These are phyloP conservation scores for bread wheat (Triticum aestivum) DNA, from an alignment of 176 grass and related monocot genomes.

Conservation along the genomic window IWGSC_CS_RefSeq_v2.1 NC_057813.1:431978989-431979488, in stretches of 20 bases:
- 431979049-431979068: conserved; percentile 57
- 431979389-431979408: conserved; percentile 58
- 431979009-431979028: not conserved
- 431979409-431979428: conserved; percentile 73
- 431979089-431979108: conserved; percentile 66
- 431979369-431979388: conserved; percentile 62
- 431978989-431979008: not conserved
- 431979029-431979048: not conserved
- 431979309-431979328: not conserved
- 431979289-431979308: not conserved
- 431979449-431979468: conserved; percentile 60
- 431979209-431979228: conserved; percentile 76
- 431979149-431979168: conserved; percentile 76
- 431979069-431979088: conserved; percentile 59
- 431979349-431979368: conserved; percentile 1
- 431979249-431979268: conserved; percentile 94
- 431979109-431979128: conserved; percentile 72
- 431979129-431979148: conserved; percentile 82
- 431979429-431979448: conserved; percentile 68
- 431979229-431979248: conserved; percentile 72
- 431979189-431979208: conserved; percentile 64
- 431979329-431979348: not conserved
- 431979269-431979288: conserved; percentile 98
- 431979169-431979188: conserved; percentile 47
- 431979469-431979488: not conserved